These are phyloP conservation scores for Berberis vulgaris DNA, from an alignment of 164 flowering plant genomes.

Conservation along the genomic window DNA sequence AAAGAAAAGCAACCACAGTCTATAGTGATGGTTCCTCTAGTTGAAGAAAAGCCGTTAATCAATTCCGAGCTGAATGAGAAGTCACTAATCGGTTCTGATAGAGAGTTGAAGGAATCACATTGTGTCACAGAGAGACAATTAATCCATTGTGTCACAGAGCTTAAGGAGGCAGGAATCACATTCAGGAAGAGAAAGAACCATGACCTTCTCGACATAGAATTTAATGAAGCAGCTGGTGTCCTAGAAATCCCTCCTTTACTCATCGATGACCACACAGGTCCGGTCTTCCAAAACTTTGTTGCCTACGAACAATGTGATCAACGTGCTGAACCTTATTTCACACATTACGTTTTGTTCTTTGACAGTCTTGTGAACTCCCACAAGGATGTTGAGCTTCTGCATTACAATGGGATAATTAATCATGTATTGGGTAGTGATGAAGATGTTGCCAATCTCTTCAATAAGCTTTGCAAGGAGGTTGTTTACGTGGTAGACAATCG, in stretches of 20 bases:
- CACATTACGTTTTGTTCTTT: constrained; percentile 22
- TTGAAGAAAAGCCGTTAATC: constrained; percentile 11
- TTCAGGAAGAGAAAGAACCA: constrained; percentile 4
- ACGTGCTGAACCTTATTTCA: constrained; percentile 13
- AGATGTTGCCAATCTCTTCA: constrained; percentile 21
- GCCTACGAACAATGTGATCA: constrained; percentile 27
- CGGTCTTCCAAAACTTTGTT: constrained; percentile 21
- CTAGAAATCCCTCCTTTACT: constrained; percentile 22
- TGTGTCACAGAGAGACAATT: constrained; percentile 1
- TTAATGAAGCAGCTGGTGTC: constrained; percentile 7
- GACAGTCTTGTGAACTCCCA: constrained; percentile 18
- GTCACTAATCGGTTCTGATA: too few relatives aligned
- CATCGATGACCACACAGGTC: constrained; percentile 19
- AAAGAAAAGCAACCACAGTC: neutral
- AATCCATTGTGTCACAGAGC: constrained; percentile 16
- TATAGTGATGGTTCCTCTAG: neutral
- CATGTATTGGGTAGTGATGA: constrained; percentile 22
- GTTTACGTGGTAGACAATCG: constrained; percentile 10
- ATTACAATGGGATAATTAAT: constrained; percentile 14
- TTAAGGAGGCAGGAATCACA: constrained; percentile 17
- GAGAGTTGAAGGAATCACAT: too few relatives aligned
- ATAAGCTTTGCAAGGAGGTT: constrained; percentile 17
- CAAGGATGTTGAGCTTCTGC: constrained; percentile 25
- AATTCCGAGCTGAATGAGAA: neutral
- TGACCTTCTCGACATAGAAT: constrained; percentile 19